phyloP scores from a whole-genome alignment of 23 red algal species.

The Gracilaria gracilis region DNA sequence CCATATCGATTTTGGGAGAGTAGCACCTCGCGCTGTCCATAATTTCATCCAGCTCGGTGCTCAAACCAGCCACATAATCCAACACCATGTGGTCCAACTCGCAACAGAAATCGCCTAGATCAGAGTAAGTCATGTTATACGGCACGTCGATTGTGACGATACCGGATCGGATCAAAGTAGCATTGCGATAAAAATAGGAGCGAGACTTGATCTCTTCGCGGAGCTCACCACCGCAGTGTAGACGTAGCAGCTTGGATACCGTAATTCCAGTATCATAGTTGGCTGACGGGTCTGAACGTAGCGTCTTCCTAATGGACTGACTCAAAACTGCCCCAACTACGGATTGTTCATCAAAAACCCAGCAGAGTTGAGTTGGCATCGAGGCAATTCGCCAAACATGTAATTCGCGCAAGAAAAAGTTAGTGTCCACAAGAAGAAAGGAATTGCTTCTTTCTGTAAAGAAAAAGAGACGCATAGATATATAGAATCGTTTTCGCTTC shows the following conservation, averaged over 20 bases:
- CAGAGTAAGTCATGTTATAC: slow-evolving; percentile 72
- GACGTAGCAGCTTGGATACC: slow-evolving; percentile 58
- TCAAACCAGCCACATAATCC: slow-evolving; percentile 74
- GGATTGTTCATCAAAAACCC: no score
- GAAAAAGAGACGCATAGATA: neutral
- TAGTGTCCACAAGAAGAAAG: neutral
- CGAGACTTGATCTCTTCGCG: slow-evolving; percentile 71
- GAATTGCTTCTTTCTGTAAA: neutral
- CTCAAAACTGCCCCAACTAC: slow-evolving; percentile 70
- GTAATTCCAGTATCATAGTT: slow-evolving; percentile 74
- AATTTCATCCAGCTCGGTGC: slow-evolving; percentile 65
- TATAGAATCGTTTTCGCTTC: neutral
- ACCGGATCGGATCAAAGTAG: slow-evolving; percentile 64
- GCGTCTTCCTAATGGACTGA: slow-evolving; percentile 69
- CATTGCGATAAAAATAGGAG: slow-evolving; percentile 66
- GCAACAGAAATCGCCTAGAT: slow-evolving; percentile 74
- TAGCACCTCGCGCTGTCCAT: slow-evolving; percentile 78
- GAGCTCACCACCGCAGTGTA: slow-evolving; percentile 71
- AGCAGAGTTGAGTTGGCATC: no score
- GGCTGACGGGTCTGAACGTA: slow-evolving; percentile 59
- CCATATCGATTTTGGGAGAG: slow-evolving; percentile 76
- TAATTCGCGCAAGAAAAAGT: neutral
- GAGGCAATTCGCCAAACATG: no score
- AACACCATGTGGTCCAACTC: slow-evolving; percentile 83
- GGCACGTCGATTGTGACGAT: slow-evolving; percentile 75